A percentile compares a stretch with the other conserved stretches of the same genome.
Conservation (phyloP, 495 filamentous ascomycete species). For the Schizothecium vesticola region DNA sequence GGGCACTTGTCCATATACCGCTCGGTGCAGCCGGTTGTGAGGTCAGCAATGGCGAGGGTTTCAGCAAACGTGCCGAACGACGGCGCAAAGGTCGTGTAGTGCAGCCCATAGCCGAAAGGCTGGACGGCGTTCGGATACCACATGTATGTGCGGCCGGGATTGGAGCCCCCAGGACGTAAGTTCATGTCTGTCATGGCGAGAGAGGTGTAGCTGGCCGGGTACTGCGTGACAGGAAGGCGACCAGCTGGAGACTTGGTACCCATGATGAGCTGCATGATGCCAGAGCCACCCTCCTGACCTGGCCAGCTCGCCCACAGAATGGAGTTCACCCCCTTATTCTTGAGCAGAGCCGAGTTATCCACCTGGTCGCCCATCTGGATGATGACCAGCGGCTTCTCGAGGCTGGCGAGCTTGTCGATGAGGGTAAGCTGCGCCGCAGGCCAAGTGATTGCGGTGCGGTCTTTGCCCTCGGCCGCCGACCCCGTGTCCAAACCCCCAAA, state of each 20-base stretch:
- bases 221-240: slow-evolving; percentile 56
- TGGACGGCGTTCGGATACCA: slow-evolving; percentile 39
- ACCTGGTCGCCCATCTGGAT: slow-evolving; percentile 50
- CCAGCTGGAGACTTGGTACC: slow-evolving; percentile 51
- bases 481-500: slow-evolving; percentile 42
- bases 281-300: slow-evolving; percentile 52
- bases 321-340: slow-evolving; percentile 44
- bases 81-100: slow-evolving; percentile 48
- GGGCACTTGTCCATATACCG: slow-evolving; percentile 40
- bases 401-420: slow-evolving; percentile 32
- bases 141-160: slow-evolving; percentile 37
- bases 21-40: slow-evolving; percentile 28
- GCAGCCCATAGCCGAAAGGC: slow-evolving; percentile 49
- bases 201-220: slow-evolving; percentile 38
- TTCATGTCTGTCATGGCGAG: slow-evolving; percentile 41
- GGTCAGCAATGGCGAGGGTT: slow-evolving; percentile 26
- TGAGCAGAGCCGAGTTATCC: slow-evolving; percentile 49
- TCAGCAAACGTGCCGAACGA: slow-evolving; percentile 31
- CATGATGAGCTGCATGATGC: slow-evolving; percentile 47
- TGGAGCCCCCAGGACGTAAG: slow-evolving; percentile 26
- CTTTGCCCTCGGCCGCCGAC: slow-evolving; percentile 37
- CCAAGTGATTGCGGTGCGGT: slow-evolving; percentile 41
- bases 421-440: slow-evolving; percentile 38
- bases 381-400: slow-evolving; percentile 39
- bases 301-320: slow-evolving; percentile 52